Base-by-base conservation (phyloP, 2,329 filamentous ascomycete species). In the Microsporum audouinii region DNA sequence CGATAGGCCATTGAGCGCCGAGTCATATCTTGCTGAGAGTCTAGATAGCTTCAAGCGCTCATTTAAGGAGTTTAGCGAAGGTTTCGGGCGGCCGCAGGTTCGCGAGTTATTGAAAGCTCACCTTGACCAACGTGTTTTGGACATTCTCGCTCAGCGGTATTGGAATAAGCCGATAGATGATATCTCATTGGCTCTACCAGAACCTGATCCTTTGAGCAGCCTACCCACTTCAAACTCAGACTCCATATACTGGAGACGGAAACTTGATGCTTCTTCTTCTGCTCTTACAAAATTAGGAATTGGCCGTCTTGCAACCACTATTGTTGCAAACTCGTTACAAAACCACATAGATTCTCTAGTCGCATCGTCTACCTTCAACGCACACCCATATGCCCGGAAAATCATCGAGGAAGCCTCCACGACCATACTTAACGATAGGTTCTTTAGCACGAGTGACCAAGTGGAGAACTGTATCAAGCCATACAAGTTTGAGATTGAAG, bases 401-500 rank as follows among this genome's bases (percentile, higher is more conserved):
- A 89, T 90, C n/a, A 97, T 99, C 66, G 88, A 85, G 56, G 91
- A 96, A 67, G 91, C 94, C 0, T 90, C 91, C 1, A 88, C 89
- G 0, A 88, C 85, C 31, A 97, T 99, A 59, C 77, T 99, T 10
- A 94, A 94, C 66, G 94, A 99, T 69, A 82, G 92, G 12, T 96
- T 95, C 65, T 97, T 96, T 76, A 94, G 92, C 74, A 99, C 95
- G 0, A 94, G 89, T 65, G 95, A 99, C 69, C 94, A 97, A 75
- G 89, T 99, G 0, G 94, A 99, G 74, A 97, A 97, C 71, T 99
- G 92, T 71, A 95, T 99, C 75, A 99, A 99, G 74, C 94, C 95
- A 0, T 99, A 92, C 79, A 99, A 99, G 72, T 97, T 92, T 67
- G 91, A 96, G 64, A 95, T 99, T 62, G 94, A 99, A 68, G 86